Evolutionary conservation across 345 rosid genomes (phyloP).

Genomic region (Cardamine resedifolia): DNA sequence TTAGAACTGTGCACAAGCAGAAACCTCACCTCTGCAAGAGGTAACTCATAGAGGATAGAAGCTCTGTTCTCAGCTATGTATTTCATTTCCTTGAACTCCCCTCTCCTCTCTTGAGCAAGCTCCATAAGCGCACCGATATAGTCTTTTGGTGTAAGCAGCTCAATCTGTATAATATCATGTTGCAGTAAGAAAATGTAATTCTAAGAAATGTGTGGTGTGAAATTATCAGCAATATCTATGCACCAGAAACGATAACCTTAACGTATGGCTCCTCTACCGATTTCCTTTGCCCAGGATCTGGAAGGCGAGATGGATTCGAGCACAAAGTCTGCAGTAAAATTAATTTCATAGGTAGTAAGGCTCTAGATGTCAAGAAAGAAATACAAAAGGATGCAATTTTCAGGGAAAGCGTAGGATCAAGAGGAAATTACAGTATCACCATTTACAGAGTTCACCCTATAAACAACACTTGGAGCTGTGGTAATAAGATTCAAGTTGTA

Average conservation of each 20-base stretch:
- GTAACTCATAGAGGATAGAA: conserved; percentile 79
- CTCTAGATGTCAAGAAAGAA: conserved; percentile 19
- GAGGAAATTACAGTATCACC: conserved; percentile 79
- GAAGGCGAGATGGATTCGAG: conserved; percentile 96
- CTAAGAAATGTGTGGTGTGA: not conserved
- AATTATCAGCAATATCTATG: not conserved
- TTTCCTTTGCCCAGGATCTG: conserved; percentile 87
- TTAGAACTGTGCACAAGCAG: conserved; percentile 18
- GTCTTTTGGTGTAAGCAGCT: conserved; percentile 96
- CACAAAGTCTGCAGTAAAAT: conserved; percentile 73
- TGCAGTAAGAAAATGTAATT: conserved; percentile 20
- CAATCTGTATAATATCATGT: conserved; percentile 58
- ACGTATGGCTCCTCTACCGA: conserved; percentile 94
- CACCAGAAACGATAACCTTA: conserved; percentile 55
- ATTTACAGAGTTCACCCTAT: conserved; percentile 71
- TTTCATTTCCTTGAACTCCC: conserved; percentile 92
- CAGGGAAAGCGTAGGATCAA: conserved; percentile 36
- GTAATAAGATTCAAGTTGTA: conserved; percentile 94
- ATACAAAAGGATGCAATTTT: conserved; percentile 6
- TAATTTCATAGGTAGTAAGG: conserved; percentile 28
- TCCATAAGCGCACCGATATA: conserved; percentile 95
- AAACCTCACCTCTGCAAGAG: conserved; percentile 79
- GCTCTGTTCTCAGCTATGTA: conserved; percentile 87
- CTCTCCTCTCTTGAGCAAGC: conserved; percentile 97
- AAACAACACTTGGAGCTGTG: conserved; percentile 99